Base-by-base conservation (phyloP, 331 rosid genomes). In the Saraca asoca region DNA sequence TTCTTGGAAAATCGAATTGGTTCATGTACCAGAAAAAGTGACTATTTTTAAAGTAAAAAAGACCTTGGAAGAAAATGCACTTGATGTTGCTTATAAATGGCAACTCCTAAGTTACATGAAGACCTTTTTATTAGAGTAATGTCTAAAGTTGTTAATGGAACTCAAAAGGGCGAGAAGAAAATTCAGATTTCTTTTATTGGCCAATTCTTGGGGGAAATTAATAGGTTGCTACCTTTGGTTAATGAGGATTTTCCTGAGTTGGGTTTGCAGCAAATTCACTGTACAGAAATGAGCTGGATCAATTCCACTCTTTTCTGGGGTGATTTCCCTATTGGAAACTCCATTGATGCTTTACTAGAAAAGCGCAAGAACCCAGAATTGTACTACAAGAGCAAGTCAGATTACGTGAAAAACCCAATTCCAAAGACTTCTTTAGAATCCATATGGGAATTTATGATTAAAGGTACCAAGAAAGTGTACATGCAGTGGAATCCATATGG, bases 401-500 rank as follows among this genome's bases (percentile, higher is more conserved):
- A 73, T 14, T 73, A 54, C 6, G 78, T 73, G 37, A 35, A 73
- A 42, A 20, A 45, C 15, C 61, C 78, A 0, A 73, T 73, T 60
- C 9, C 78, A 12, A 64, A 73, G 18, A 51, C 7, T 10, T 72
- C 45, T 37, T 8, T 73, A 13, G 11, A 12, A 3, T 12, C 13
- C 13, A 45, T 73, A 12, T 57, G 65, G 71, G 10, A 12, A n/a
- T 43, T 4, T 8, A 64, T 73, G 78, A 38, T 56, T 7, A 39
- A 57, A 9, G 15, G 54, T 0, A 1, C 1, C 3, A 16, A 17
- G 5, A 8, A 12, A 9, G 12, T 51, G 48, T 24, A 7, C 11
- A 39, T 71, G 76, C 62, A 43, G 7, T 73, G 56, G 72, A 73
- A 65, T 15, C 72, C 78, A 7, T 73, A 64, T 14, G 78, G 78